Evolutionary conservation across 1,284 basidiomycete species (phyloP), one percentile per base, ranked within the genome.

Genomic region (Crocinoboletus sp.): DNA sequence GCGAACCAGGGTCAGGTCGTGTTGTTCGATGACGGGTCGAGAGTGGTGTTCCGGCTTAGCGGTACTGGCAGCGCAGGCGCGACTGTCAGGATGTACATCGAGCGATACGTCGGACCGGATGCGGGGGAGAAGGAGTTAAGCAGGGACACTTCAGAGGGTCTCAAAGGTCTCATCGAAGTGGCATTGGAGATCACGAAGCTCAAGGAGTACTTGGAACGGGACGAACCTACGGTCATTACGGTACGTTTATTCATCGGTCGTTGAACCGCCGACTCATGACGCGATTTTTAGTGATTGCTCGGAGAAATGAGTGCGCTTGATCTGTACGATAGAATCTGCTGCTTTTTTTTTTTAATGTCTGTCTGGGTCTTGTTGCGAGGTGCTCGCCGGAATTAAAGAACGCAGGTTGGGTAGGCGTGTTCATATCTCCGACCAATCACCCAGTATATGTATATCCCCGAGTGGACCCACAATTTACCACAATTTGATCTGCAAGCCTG

Each of bases 1-100:
- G 89, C 86, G 70, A 97, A 98, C 69, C 96, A 99, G 68, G 96
- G 96, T 6, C 85, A 98, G 59, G 89, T 94, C 65, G 82, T 97
- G 63, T 80, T 79, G 50, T 99, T 99, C 69, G 72, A 73, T 27
- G 95, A 99, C 64, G 95, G 94, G 16, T 89, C 84, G 41, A 79
- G 95, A 41, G 89, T 99, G 53, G 92, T 99, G 49, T 98, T 97
- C 79, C 82, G 96, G 46, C 73, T 99, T 43, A 94, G 89, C 52
- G 95, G 96, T 39, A 99, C 96, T 0, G 95, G 95, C 15, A 92
- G 87, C 53, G 86, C 92, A 37, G 95, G 95, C 38, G 96, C 96
- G 15, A 99, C 96, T 9, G 89, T 94, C 43, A 76, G 91, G 52
- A 76, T 94, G 79, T 94, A 94, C 60, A 82, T 93, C 32, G 91